Evolutionary conservation across 139 green algal genomes (phyloP).

Genomic region (Coelastrella sp.): DNA sequence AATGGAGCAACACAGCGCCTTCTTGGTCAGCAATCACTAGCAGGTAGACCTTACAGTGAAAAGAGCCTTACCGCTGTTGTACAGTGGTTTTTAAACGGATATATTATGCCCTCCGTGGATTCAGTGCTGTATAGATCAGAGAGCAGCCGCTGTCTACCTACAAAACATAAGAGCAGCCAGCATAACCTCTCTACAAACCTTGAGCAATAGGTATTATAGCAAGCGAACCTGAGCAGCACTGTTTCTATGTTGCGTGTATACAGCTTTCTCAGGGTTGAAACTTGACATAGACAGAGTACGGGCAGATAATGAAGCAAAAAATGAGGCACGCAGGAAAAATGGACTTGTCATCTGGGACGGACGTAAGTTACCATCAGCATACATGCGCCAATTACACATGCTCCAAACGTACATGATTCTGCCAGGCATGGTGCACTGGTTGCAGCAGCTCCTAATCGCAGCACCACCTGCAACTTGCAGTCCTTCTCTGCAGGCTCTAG

Average conservation of each 20-base stretch:
- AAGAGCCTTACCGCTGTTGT: no score
- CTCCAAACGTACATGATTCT: no score
- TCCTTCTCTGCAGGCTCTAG: no score
- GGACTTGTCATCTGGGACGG: constrained; percentile 90
- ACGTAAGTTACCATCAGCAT: constrained; percentile 58
- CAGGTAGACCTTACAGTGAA: constrained; percentile 54
- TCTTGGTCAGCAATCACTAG: constrained; percentile 89
- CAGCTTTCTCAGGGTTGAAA: constrained; percentile 76
- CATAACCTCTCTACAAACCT: background rate
- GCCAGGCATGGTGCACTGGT: background rate
- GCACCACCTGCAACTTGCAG: no score
- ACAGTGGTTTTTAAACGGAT: no score
- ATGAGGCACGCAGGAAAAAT: constrained; percentile 77
- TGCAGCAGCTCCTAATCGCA: no score
- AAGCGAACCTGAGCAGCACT: background rate
- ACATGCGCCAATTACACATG: no score
- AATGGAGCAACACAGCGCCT: constrained; percentile 91
- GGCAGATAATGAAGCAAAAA: constrained; percentile 75
- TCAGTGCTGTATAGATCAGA: background rate
- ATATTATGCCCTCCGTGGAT: no score
- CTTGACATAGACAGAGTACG: constrained; percentile 88
- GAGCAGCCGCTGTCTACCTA: background rate
- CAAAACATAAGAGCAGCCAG: background rate
- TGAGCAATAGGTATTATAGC: background rate
- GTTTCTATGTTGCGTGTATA: background rate